phyloP scores from a whole-genome alignment of 2,329 filamentous ascomycete genomes.

The Xylaria arbuscula region DNA sequence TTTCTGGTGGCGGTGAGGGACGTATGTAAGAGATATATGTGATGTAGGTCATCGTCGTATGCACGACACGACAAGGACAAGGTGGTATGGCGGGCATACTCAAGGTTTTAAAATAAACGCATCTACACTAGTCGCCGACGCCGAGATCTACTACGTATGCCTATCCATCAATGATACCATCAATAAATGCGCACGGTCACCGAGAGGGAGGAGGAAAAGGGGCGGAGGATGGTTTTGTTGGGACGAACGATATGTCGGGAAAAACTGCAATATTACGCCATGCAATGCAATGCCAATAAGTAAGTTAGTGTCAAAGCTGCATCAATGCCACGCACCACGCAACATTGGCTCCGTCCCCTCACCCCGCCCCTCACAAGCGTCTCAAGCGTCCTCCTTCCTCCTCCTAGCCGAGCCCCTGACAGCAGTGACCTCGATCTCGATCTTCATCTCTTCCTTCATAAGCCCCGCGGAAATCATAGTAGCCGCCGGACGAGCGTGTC shows the following conservation, averaged over 20 bases:
- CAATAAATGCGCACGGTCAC: neutral
- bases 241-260: conserved; percentile 9
- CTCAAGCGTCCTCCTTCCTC: conserved; percentile 6
- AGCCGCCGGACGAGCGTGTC: conserved; percentile 31
- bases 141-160: neutral
- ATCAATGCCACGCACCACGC: neutral
- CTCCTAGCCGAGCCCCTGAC: conserved; percentile 32
- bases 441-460: conserved; percentile 37
- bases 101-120: too few relatives aligned
- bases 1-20: too few relatives aligned
- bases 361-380: neutral
- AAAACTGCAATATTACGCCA: conserved; percentile 8
- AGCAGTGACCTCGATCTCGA: conserved; percentile 38
- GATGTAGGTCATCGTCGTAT: neutral
- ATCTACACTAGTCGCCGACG: neutral
- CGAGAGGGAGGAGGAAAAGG: neutral
- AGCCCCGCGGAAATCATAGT: conserved; percentile 36
- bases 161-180: neutral
- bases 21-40: neutral
- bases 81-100: neutral
- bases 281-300: conserved; percentile 1
- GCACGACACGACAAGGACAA: conserved; percentile 6
- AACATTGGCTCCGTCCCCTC: neutral
- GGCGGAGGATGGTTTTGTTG: neutral
- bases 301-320: neutral